Evolutionary conservation across 345 rosid species (phyloP).

Genomic region (Salix purpurea): DNA sequence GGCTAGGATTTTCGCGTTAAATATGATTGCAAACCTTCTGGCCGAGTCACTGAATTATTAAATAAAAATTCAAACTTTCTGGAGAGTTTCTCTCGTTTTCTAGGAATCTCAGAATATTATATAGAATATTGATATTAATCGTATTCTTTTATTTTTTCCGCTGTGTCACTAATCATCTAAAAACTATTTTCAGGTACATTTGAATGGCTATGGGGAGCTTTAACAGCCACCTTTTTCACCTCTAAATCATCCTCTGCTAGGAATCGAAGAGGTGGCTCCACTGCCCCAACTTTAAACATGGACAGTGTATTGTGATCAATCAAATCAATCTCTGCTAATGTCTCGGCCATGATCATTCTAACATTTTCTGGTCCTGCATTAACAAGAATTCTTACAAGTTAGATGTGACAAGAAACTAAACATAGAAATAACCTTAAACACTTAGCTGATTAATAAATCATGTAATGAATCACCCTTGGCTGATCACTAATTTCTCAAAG

Average conservation of each 20-base stretch:
- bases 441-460: background rate
- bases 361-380: conserved; percentile 21
- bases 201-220: conserved; percentile 25
- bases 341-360: conserved; percentile 16
- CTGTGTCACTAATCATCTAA: conserved; percentile 2
- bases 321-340: conserved; percentile 25
- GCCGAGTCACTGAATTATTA: no score
- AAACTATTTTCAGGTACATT: conserved; percentile 24
- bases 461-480: background rate
- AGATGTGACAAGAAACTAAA: background rate
- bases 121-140: no score
- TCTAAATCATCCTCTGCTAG: conserved; percentile 17
- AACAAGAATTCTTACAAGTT: background rate
- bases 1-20: no score
- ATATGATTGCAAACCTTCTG: no score
- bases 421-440: background rate
- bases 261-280: conserved; percentile 22
- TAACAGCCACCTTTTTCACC: conserved; percentile 22
- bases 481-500: background rate
- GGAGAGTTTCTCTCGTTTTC: no score
- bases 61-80: no score
- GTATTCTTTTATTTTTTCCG: no score
- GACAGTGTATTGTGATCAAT: conserved; percentile 24
- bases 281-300: conserved; percentile 23
- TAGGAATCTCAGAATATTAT: no score